Evolutionary conservation across 441 rosid species (phyloP), one percentile per base, ranked within the genome.

Genomic region (Geranium incanum): DNA sequence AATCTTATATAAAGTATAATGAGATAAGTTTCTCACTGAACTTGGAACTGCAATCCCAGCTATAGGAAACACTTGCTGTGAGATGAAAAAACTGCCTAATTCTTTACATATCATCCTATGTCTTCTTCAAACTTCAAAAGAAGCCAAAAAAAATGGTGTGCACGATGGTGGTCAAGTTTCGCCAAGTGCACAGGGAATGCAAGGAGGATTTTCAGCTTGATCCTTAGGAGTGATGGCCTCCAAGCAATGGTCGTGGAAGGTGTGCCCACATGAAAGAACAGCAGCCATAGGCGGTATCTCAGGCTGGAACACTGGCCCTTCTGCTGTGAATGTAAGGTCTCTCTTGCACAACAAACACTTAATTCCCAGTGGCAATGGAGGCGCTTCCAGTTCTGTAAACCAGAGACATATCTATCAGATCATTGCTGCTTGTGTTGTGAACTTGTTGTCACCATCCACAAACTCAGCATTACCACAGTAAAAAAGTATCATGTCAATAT

Each of bases 261-360:
- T 21, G 66, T 60, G 66, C 13, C 66, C 66, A 8, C 66, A 21
- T 2, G 66, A 5, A 13, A 60, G 66, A 60, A 60, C 36, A 21
- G 66, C 66, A 8, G 19, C 66, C 9, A 4, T 36, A 7, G 66
- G 66, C 9, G 66, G 36, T 12, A 36, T 19, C 9, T 60, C 12
- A 7, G 36, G 66, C 5, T 60, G 66, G 36, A 60, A 19, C 36
- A 60, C 66, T 12, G 66, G 66, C 11, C 66, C 66, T 21, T 60
- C 66, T 18, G 66, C 13, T 12, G 66, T 21, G 36, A 60, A 60
- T 8, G 66, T 60, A 8, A 60, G 66, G 12, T 60, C 66, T 36
- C 66, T 60, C 66, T 60, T 60, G 66, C 66, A 60, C 66, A 60
- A 60, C 9, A 21, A 60, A 60, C 66, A 60, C 36, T 60, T 21